Base-by-base conservation (phyloP, 305 asterid species). In the Fraxinus sp. region DNA sequence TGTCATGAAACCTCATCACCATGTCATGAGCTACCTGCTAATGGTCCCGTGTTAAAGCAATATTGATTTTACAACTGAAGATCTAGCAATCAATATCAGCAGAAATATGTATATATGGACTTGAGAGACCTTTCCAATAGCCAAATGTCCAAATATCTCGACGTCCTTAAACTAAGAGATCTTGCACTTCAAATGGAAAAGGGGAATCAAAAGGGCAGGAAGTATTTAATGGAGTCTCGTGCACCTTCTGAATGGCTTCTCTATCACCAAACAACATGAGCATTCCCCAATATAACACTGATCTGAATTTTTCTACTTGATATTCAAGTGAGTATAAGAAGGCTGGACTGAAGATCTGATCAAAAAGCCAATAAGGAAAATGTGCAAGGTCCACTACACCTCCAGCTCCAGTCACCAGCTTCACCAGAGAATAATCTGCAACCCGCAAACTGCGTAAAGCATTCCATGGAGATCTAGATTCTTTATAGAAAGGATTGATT, bases 361-460 rank as follows among this genome's bases (percentile, higher is more conserved):
- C 85, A 87, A 84, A 78, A 80, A 88, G 75, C 84, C 82, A 73
- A 73, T 78, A 22, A 64, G 14, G 26, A 46, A 64, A 82, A 85
- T 80, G 86, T 77, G 91, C 84, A 87, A 90, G 81, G 83, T 85
- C 86, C 89, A 84, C 85, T 84, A 86, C 80, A 86, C 62, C 84
- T 87, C 89, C 89, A 85, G 91, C 91, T 87, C 88, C 93, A 85
- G 80, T 82, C 86, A 88, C 87, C 87, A 87, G 90, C 92, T 85
- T 79, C 92, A 68, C 86, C 90, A 81, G 88, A 77, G 77, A 78
- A 80, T 77, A 82, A 86, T 84, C 92, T 81, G 91, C 93, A 90
- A 84, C 91, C 87, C 89, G 86, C 87, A 87, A 86, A 84, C 89
- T 85, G 91, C 90, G 90, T 79, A 85, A 86, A 84, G 90, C 91